Evolutionary conservation across 2,329 filamentous ascomycete species (phyloP), one percentile per base, ranked within the genome.

Genomic region (Diaporthe caulivora): DNA sequence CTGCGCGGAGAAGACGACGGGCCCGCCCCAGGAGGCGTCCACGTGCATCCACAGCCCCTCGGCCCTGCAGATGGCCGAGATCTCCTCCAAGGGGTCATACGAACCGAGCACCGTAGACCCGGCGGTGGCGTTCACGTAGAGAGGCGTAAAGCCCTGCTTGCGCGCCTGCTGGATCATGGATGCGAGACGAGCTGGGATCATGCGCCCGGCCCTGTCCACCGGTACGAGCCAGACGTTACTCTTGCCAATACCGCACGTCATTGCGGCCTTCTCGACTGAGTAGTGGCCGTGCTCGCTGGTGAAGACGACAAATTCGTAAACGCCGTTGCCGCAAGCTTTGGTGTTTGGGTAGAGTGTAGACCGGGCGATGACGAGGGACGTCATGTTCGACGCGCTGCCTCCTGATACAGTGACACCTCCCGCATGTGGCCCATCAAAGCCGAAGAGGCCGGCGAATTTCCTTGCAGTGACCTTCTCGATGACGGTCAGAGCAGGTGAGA

Each of bases 101-200:
- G 94, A 95, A 21, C 97, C 97, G 76, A 96, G 86, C 2, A 98
- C 96, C 0, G 97, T 99, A 1, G 96, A 98, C 24, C 97, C 97
- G 0, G 97, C 96, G 0, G 97, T 98, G 8, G 95, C 94, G 81
- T 98, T 98, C 80, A 98, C 94, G 83, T 97, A 98, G 75, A 99
- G 93, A 0, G 97, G 96, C 0, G 93, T 97, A 80, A 92, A 91
- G 44, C 94, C 94, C 65, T 91, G 87, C 0, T 80, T 78, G 78
- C 91, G 91, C 31, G 93, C 92, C 70, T 88, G 86, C 7, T 85
- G 67, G 40, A 98, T 86, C 53, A 92, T 84, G 1, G 86, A 84
- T 31, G 93, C 89, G 13, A 99, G 87, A 21, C 90, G 90, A 0
- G 84, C 80, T 0, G 93, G 87, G 34, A 90, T 86, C 92, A 98